Evolutionary conservation across 2,329 filamentous ascomycete species (phyloP).

Genomic region (Claviceps spartinae): DNA sequence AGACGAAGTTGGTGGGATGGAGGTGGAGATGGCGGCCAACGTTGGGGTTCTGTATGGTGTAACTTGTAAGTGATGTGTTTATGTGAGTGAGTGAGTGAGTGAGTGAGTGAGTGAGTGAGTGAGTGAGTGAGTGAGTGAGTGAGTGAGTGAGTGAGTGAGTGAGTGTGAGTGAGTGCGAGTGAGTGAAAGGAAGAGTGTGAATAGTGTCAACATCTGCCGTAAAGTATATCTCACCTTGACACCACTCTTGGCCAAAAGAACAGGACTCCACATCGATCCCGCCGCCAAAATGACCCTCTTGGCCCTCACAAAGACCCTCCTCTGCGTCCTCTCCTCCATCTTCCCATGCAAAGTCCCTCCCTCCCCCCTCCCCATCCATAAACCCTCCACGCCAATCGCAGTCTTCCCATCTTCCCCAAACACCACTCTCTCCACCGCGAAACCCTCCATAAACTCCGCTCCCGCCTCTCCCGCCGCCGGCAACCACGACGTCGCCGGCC

Average conservation of each 20-base stretch:
- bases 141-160: no score
- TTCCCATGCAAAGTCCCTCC: constrained; percentile 42
- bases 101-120: neutral
- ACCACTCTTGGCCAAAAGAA: constrained; percentile 65
- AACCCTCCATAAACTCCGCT: constrained; percentile 73
- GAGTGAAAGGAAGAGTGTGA: no score
- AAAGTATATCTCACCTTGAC: constrained; percentile 36
- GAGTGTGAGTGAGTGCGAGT: neutral
- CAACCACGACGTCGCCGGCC: constrained; percentile 62
- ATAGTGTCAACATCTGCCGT: no score
- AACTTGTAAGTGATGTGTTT: neutral
- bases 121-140: no score
- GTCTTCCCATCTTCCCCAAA: constrained; percentile 47
- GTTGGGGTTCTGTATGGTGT: constrained; percentile 48
- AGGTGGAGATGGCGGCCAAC: constrained; percentile 72
- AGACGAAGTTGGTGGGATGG: constrained; percentile 54
- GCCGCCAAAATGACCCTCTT: constrained; percentile 69
- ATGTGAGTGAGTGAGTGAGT: neutral
- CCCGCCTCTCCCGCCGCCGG: constrained; percentile 67
- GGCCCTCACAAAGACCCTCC: constrained; percentile 59
- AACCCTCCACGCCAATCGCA: constrained; percentile 59
- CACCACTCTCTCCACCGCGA: constrained; percentile 54
- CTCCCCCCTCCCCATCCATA: constrained; percentile 60
- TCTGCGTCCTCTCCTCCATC: constrained; percentile 31
- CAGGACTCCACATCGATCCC: constrained; percentile 63